phyloP scores from a whole-genome alignment of 441 rosid species.

The Oxalis stricta region DNA sequence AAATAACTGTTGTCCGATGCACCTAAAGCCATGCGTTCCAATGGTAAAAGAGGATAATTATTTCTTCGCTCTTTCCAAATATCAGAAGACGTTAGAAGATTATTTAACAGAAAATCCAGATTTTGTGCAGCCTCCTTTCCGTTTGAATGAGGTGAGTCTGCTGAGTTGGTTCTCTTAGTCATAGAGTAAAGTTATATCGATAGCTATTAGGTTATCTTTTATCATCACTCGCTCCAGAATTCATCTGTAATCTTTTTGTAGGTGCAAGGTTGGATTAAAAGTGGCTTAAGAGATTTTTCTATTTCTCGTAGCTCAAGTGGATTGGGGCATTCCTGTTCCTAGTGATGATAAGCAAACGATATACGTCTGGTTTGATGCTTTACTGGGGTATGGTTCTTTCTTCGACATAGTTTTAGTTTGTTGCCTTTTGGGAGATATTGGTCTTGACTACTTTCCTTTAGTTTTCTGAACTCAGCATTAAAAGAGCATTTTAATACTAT shows the following conservation, averaged over 20 bases:
- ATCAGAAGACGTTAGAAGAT: constrained; percentile 71
- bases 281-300: constrained; percentile 82
- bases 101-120: constrained; percentile 46
- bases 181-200: too few relatives aligned
- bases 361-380: constrained; percentile 98
- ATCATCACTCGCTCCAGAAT: background rate
- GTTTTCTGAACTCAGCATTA: background rate
- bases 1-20: constrained; percentile 67
- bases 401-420: background rate
- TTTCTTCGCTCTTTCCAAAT: constrained; percentile 85
- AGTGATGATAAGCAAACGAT: constrained; percentile 77
- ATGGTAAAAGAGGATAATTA: constrained; percentile 81
- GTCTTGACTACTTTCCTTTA: background rate
- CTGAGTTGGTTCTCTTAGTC: background rate
- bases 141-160: constrained; percentile 65
- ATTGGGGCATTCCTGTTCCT: constrained; percentile 97
- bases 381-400: constrained; percentile 51
- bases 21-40: constrained; percentile 71
- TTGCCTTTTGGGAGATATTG: background rate
- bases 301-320: constrained; percentile 89
- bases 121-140: constrained; percentile 85
- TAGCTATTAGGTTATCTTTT: background rate
- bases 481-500: too few relatives aligned
- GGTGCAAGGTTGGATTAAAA: constrained; percentile 90
- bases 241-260: constrained; percentile 17